These are phyloP conservation scores for Fusarium devonianum DNA, from an alignment of 2,329 filamentous ascomycete species.

Conservation along the genomic window DNA sequence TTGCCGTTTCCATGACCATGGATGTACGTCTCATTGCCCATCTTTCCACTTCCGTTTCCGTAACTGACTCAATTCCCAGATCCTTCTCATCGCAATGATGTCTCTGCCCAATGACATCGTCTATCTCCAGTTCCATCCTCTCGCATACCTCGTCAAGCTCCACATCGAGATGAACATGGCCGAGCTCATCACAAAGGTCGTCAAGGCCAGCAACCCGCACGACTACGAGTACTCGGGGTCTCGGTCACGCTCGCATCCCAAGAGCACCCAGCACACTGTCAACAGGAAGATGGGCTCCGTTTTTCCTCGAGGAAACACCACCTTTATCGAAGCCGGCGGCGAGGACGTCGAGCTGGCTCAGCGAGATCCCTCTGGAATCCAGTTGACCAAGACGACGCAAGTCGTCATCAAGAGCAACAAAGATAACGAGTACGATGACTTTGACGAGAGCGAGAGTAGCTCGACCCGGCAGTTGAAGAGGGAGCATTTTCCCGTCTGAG, in stretches of 20 bases:
- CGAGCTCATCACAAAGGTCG: slow-evolving; percentile 55
- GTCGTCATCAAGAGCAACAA: slow-evolving; percentile 27
- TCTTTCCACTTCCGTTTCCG: accelerated
- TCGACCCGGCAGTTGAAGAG: slow-evolving; percentile 36
- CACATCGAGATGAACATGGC: slow-evolving; percentile 64
- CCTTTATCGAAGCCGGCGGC: slow-evolving; percentile 30
- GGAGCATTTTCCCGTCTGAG: slow-evolving; percentile 26
- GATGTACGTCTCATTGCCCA: slow-evolving; percentile 27
- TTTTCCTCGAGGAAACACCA: slow-evolving; percentile 34
- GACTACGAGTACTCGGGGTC: slow-evolving; percentile 40
- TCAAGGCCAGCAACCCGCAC: slow-evolving; percentile 38
- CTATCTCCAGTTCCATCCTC: slow-evolving; percentile 58
- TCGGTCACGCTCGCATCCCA: slow-evolving; percentile 26
- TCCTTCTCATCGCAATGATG: slow-evolving; percentile 44
- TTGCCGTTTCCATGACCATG: slow-evolving; percentile 43
- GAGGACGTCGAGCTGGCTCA: slow-evolving; percentile 34
- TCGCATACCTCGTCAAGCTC: slow-evolving; percentile 61
- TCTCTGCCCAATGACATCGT: slow-evolving; percentile 43
- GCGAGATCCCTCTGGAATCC: slow-evolving; percentile 22
- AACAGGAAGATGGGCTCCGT: slow-evolving; percentile 25
- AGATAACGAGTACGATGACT: slow-evolving; percentile 35
- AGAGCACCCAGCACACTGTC: slow-evolving; percentile 23
- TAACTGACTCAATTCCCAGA: slow-evolving; percentile 19
- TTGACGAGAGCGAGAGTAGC: slow-evolving; percentile 37
- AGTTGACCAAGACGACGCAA: slow-evolving; percentile 39